Evolutionary conservation across 179 eudicot species (phyloP).

Genomic region (Heliamphora pulchella): DNA sequence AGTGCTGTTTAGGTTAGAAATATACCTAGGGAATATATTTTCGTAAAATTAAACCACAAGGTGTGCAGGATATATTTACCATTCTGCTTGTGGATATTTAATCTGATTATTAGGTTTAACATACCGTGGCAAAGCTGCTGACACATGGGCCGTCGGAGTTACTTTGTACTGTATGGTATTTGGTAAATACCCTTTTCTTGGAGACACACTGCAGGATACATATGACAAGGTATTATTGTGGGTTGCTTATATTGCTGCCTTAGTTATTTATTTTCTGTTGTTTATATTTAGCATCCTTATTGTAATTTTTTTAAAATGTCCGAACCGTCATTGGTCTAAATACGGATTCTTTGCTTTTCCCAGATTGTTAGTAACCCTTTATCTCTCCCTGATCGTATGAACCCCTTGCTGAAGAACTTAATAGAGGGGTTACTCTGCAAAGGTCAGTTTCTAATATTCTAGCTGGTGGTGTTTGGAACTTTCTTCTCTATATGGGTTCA

Average conservation of each 20-base stretch:
- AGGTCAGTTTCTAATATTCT: constrained; percentile 37
- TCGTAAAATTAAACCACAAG: background rate
- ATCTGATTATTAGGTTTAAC: constrained; percentile 46
- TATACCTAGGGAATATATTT: background rate
- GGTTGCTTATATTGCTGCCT: constrained; percentile 8
- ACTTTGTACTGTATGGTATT: constrained; percentile 74
- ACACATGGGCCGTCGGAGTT: constrained; percentile 91
- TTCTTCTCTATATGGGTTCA: background rate
- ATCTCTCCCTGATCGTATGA: constrained; percentile 40
- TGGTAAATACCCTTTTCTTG: constrained; percentile 79
- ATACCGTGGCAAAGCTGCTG: constrained; percentile 83
- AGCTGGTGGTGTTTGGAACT: background rate
- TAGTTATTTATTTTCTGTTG: background rate
- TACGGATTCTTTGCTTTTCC: background rate
- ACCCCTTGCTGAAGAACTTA: constrained; percentile 50
- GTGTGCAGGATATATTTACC: background rate
- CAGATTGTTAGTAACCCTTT: constrained; percentile 64
- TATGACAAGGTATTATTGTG: constrained; percentile 65
- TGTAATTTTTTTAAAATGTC: background rate
- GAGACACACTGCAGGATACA: constrained; percentile 83
- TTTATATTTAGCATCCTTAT: background rate
- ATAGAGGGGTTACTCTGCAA: constrained; percentile 80
- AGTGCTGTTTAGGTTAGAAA: constrained; percentile 78
- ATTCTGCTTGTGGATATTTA: constrained; percentile 3
- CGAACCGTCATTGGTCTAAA: background rate